Evolutionary conservation across 1,284 basidiomycete species (phyloP).

Genomic region (Neolentinus lepideus): DNA sequence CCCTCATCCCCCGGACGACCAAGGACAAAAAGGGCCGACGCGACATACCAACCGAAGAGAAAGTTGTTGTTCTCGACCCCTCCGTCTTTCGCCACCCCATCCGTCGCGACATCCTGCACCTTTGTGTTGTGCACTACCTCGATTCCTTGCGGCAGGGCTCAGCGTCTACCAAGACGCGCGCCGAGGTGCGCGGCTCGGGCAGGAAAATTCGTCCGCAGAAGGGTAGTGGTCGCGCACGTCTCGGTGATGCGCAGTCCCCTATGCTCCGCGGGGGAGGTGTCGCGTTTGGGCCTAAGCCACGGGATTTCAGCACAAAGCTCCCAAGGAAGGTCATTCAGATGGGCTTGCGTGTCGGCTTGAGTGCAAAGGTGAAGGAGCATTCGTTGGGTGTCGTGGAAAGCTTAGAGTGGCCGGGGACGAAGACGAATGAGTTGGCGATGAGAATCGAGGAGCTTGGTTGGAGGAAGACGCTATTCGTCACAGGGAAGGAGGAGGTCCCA

Average conservation of each 20-base stretch:
- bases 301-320: constrained; percentile 87
- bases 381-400: constrained; percentile 70
- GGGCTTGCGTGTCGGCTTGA: constrained; percentile 88
- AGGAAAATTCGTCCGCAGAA: constrained; percentile 90
- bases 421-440: constrained; percentile 55
- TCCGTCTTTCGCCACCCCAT: constrained; percentile 84
- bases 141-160: constrained; percentile 86
- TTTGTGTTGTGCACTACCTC: constrained; percentile 87
- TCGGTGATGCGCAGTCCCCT: constrained; percentile 85
- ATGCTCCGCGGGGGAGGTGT: constrained; percentile 91
- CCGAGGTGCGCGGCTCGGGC: constrained; percentile 85
- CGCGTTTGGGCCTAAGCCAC: constrained; percentile 84
- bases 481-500: constrained; percentile 53
- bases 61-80: constrained; percentile 71
- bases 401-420: constrained; percentile 63
- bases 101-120: constrained; percentile 88
- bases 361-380: constrained; percentile 72
- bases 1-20: constrained; percentile 40
- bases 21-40: constrained; percentile 28
- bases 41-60: constrained; percentile 30
- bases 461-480: constrained; percentile 66
- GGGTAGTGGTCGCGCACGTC: constrained; percentile 83
- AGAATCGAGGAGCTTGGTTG: constrained; percentile 56
- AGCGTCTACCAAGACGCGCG: constrained; percentile 88
- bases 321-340: constrained; percentile 88